phyloP scores from a whole-genome alignment of 768 basidiomycete genomes.

The Xerocomellus chrysenteron region DNA sequence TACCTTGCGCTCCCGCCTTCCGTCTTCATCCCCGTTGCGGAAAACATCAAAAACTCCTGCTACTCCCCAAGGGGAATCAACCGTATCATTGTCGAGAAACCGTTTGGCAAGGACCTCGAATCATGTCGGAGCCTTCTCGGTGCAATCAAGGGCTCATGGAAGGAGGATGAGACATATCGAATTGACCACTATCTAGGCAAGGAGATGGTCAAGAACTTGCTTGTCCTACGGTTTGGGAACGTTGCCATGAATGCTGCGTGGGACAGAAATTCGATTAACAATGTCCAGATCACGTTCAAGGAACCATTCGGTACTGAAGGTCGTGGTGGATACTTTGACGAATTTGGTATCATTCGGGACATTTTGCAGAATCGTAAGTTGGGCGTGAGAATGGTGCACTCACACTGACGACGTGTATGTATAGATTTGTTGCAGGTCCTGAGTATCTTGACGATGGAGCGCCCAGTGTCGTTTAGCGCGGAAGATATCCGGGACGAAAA shows the following conservation, averaged over 20 bases:
- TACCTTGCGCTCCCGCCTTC: slow-evolving; percentile 97
- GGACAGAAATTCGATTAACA: slow-evolving; percentile 96
- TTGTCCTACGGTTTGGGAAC: slow-evolving; percentile 95
- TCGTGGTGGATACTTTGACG: slow-evolving; percentile 99
- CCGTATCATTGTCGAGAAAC: slow-evolving; percentile 97
- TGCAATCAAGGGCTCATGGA: slow-evolving; percentile 84
- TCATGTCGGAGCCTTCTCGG: slow-evolving; percentile 77
- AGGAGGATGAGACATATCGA: slow-evolving; percentile 96
- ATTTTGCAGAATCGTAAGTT: slow-evolving; percentile 95
- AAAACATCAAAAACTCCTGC: slow-evolving; percentile 78
- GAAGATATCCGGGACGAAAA: slow-evolving; percentile 99
- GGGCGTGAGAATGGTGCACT: slow-evolving; percentile 5
- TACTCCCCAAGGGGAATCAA: slow-evolving; percentile 74
- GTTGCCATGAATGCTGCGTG: slow-evolving; percentile 83
- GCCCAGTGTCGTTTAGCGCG: slow-evolving; percentile 94
- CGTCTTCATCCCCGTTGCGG: slow-evolving; percentile 89
- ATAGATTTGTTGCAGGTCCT: slow-evolving; percentile 93
- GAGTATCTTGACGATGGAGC: slow-evolving; percentile 95
- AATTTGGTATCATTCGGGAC: slow-evolving; percentile 99
- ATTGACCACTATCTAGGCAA: slow-evolving; percentile 99
- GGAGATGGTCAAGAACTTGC: slow-evolving; percentile 99
- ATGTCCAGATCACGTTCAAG: slow-evolving; percentile 99
- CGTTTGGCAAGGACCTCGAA: slow-evolving; percentile 93
- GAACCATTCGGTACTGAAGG: slow-evolving; percentile 99
- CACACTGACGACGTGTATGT: slow-evolving; percentile 16